Conservation (phyloP, 805 yeast genomes). For the Candida tammaniensis region DNA sequence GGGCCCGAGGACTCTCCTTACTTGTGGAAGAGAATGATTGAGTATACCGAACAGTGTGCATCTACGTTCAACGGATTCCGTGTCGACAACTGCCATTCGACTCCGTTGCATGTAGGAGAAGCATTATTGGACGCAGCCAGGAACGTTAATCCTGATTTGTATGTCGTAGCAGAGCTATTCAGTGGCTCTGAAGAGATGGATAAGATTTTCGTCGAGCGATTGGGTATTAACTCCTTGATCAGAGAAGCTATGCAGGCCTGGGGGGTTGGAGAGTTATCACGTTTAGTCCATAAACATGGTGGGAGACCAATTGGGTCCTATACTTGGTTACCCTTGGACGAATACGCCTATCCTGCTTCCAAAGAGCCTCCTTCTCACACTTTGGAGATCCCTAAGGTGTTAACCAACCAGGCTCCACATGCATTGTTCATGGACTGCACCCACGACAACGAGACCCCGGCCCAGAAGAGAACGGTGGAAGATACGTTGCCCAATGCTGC, state of each 20-base stretch:
- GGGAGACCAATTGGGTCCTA: slow-evolving; percentile 95
- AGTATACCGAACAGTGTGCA: slow-evolving; percentile 73
- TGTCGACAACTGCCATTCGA: slow-evolving; percentile 93
- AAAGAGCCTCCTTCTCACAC: slow-evolving; percentile 30
- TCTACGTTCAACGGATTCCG: slow-evolving; percentile 80
- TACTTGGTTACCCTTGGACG: slow-evolving; percentile 74
- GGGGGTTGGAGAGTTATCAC: slow-evolving; percentile 80
- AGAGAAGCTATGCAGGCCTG: slow-evolving; percentile 98
- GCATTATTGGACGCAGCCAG: slow-evolving; percentile 85
- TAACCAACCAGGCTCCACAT: slow-evolving; percentile 76
- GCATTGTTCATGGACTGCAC: slow-evolving; percentile 98
- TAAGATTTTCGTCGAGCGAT: slow-evolving; percentile 81
- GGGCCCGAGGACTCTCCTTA: slow-evolving; percentile 81
- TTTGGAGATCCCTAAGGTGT: slow-evolving; percentile 61
- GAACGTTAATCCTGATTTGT: slow-evolving; percentile 74
- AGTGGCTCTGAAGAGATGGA: slow-evolving; percentile 92
- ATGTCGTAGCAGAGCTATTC: slow-evolving; percentile 92
- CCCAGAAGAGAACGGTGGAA: slow-evolving; percentile 86
- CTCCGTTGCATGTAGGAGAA: slow-evolving; percentile 94
- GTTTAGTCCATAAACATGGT: slow-evolving; percentile 87
- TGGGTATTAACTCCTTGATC: slow-evolving; percentile 84
- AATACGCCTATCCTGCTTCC: slow-evolving; percentile 63
- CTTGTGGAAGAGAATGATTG: slow-evolving; percentile 84
- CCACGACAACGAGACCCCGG: slow-evolving; percentile 90
- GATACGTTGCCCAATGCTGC: slow-evolving; percentile 96